Evolutionary conservation across 2,329 filamentous ascomycete genomes (phyloP).

Genomic region (Fusarium nygamai): DNA sequence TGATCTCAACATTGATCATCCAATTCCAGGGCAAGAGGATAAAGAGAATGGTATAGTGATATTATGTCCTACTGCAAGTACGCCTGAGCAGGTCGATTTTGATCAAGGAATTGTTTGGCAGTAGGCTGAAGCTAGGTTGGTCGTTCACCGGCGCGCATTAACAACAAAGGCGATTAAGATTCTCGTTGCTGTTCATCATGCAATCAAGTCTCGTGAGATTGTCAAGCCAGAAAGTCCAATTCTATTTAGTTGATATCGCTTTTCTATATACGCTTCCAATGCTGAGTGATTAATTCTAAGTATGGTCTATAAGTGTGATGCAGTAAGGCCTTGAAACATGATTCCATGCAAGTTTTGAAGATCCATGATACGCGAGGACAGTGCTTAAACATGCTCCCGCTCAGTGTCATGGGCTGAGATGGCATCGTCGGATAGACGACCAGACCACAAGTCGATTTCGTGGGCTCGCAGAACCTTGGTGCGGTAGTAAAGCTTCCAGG

Average conservation of each 20-base stretch:
- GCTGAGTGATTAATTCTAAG: background rate
- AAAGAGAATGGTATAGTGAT: constrained; percentile 26
- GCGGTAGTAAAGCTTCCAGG: constrained; percentile 61
- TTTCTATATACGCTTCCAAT: background rate
- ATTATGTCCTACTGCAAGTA: constrained; percentile 2
- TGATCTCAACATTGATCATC: constrained; percentile 1
- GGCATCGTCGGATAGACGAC: constrained; percentile 21
- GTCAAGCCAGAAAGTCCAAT: background rate
- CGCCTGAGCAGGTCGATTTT: background rate
- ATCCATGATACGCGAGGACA: fast-evolving
- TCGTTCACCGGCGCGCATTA: no score
- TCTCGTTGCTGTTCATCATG: fast-evolving
- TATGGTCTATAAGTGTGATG: background rate
- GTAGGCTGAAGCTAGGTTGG: no score
- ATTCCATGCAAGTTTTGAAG: background rate
- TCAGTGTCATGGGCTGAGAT: constrained; percentile 1
- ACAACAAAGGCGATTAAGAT: background rate
- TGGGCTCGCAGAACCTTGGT: constrained; percentile 50
- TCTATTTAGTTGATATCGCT: background rate
- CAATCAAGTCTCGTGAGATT: fast-evolving
- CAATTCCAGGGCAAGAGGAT: constrained; percentile 24
- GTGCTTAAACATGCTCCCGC: background rate
- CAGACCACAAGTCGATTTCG: constrained; percentile 61
- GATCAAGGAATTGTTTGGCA: background rate
- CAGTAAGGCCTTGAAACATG: fast-evolving